Evolutionary conservation across 1,284 basidiomycete genomes (phyloP), one percentile per base, ranked within the genome.

Genomic region (Paramarasmius palmivorus): DNA sequence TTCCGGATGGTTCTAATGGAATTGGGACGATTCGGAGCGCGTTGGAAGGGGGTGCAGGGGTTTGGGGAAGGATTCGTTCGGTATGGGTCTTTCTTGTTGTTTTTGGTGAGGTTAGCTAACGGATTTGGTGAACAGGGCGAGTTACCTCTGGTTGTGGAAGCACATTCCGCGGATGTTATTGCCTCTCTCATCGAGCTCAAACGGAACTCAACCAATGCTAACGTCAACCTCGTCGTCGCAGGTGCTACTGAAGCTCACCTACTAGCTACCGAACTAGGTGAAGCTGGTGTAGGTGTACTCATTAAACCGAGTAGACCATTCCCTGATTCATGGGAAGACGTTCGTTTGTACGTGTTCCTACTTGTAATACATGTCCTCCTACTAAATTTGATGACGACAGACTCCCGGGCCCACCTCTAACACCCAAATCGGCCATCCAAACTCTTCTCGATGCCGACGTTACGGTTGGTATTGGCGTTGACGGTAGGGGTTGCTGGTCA

Each of bases 181-280:
- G 82, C 83, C 0, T 77, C 81, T 2, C 65, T 93, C 5, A 71
- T 92, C 22, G 59, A 69, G 19, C 73, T 92, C 20, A 84, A 85
- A 71, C 83, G 84, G 37, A 62, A 57, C 5, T 22, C 37, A 5
- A 25, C 20, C 4, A 59, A 67, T 10, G 68, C 67, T 0, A 67
- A 71, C 0, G 65, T 65, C 9, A 58, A 58, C 2, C 56, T 75
- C 38, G 67, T 63, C 36, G 69, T 85, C 50, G 63, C 74, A 12
- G 82, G 83, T 1, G 86, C 76, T 0, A 68, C 75, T 0, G 86
- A 89, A 64, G 74, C 82, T 4, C 70, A 81, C 65, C 63, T 79
- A 15, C 60, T 88, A n/a, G 84, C 85, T 0, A 61, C 75, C 8
- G 78, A 86, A 46, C 73, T 89, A 8, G 77, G 77, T 0, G 65